Evolutionary conservation across 805 yeast genomes (phyloP), one percentile per base, ranked within the genome.

Genomic region (Yamadazyma insecticola): DNA sequence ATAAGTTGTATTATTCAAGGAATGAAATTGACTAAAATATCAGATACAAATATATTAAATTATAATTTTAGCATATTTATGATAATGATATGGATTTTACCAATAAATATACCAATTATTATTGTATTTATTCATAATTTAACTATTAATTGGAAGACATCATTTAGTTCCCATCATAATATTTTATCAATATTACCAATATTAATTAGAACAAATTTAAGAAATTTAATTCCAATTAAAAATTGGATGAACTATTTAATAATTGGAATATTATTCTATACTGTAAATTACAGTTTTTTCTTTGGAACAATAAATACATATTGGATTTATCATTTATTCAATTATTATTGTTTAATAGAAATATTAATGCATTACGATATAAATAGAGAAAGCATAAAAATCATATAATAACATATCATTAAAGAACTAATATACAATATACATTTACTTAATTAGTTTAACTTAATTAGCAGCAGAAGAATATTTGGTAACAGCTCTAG

Each of bases 401-500:
- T n/a, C 34, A 30, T 30, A 30, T 29, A 17, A 17, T 9, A 20
- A 20, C 11, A 9, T 20, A 20, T 9, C 11, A 11, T 9, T 20
- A 9, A 11, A 9, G 22, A 11, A 20, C 22, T 20, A 9, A 20
- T 20, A 20, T 9, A 32, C 35, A 8, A 25, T 18, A 28, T n/a
- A n/a, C n/a, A n/a, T n/a, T n/a, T n/a, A n/a, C n/a, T n/a, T n/a
- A n/a, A n/a, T n/a, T n/a, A n/a, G n/a, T n/a, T n/a, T 12, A 27
- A 20, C 26, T 44, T 60, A 61, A 40, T 55, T 54, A 37, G 67
- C 51, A 48, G 69, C 73, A 60, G 95, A 81, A 57, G 95, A 82
- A 78, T 86, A 87, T 75, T 87, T 87, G 67, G 96, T 85, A 57
- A 87, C 95, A 66, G 96, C 95, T 79, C 95, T 85, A 53, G 96